Base-by-base conservation (phyloP, 129 eudicot genomes). In the Apium graveolens region DNA sequence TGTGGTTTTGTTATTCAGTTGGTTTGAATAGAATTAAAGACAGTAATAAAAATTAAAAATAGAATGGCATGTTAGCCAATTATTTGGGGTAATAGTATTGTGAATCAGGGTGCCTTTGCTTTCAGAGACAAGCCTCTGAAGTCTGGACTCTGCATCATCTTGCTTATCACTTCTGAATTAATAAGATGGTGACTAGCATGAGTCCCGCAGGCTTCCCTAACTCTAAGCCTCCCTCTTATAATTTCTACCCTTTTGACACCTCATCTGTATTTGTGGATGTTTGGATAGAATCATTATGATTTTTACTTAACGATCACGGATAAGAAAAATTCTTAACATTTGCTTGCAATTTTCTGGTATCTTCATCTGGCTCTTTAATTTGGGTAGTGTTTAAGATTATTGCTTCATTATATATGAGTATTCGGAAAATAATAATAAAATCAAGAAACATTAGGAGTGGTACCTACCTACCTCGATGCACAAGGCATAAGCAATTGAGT, bases 1-100 rank as follows among this genome's bases (percentile, higher is more conserved):
- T n/a, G n/a, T n/a, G n/a, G n/a, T n/a, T n/a, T n/a, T n/a, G n/a
- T n/a, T n/a, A n/a, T 73, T 26, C 44, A 87, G 90, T 66, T 87
- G 90, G 90, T 84, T 88, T 1, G 70, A 43, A 87, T 87, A 44
- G 90, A n/a, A n/a, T n/a, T n/a, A n/a, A n/a, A n/a, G n/a, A n/a
- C n/a, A n/a, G n/a, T n/a, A n/a, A n/a, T n/a, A n/a, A n/a, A n/a
- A n/a, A n/a, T n/a, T n/a, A n/a, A n/a, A n/a, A 24, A 2, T n/a
- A n/a, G 32, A n/a, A n/a, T 10, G 32, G 32, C 16, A 57, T n/a
- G 4, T 5, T 57, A 32, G 16, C 32, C 66, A 57, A 57, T 57
- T n/a, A 57, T 57, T 7, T n/a, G 66, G 1, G 14, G 66, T n/a
- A 57, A 29, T 57, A n/a, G 66, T 57, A 57, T n/a, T 57, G 66